Evolutionary conservation across 352 stramenopile species (phyloP).

Genomic region (Phytopythium chamaehyphon): DNA sequence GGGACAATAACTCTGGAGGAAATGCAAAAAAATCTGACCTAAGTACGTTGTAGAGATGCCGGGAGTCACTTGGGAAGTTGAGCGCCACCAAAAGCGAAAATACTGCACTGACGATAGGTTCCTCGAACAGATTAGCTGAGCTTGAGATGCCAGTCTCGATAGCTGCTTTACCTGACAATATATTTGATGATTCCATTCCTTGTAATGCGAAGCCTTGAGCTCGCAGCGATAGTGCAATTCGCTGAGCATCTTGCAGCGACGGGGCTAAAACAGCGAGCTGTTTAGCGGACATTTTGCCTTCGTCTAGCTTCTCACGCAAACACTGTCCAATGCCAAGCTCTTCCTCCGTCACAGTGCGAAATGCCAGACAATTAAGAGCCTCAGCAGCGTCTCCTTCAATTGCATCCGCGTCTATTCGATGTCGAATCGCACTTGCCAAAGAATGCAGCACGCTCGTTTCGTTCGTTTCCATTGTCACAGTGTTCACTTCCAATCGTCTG

Average conservation of each 20-base stretch:
- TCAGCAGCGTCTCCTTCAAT: neutral
- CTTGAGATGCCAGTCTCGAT: neutral
- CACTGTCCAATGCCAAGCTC: slow-evolving; percentile 10
- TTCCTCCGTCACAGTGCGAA: slow-evolving; percentile 16
- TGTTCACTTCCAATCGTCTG: no score
- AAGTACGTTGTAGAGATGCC: slow-evolving; percentile 74
- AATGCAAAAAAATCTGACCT: slow-evolving; percentile 60
- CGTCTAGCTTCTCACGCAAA: slow-evolving; percentile 7
- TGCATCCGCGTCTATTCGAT: no score
- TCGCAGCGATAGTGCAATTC: slow-evolving; percentile 27
- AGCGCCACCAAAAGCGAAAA: slow-evolving; percentile 69
- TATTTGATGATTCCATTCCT: neutral
- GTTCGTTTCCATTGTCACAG: no score
- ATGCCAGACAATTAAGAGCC: slow-evolving; percentile 10
- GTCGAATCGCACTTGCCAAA: no score
- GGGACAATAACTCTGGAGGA: slow-evolving; percentile 47
- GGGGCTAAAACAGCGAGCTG: slow-evolving; percentile 32
- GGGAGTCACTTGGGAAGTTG: slow-evolving; percentile 60
- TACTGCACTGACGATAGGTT: slow-evolving; percentile 55
- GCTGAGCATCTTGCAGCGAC: slow-evolving; percentile 24
- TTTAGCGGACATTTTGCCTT: neutral
- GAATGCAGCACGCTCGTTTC: no score
- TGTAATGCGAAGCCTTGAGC: slow-evolving; percentile 30
- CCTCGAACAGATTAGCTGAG: slow-evolving; percentile 37
- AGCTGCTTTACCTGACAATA: neutral